These are phyloP conservation scores for Grammothele lineata DNA, from an alignment of 768 basidiomycete species.

Conservation along the genomic window DNA sequence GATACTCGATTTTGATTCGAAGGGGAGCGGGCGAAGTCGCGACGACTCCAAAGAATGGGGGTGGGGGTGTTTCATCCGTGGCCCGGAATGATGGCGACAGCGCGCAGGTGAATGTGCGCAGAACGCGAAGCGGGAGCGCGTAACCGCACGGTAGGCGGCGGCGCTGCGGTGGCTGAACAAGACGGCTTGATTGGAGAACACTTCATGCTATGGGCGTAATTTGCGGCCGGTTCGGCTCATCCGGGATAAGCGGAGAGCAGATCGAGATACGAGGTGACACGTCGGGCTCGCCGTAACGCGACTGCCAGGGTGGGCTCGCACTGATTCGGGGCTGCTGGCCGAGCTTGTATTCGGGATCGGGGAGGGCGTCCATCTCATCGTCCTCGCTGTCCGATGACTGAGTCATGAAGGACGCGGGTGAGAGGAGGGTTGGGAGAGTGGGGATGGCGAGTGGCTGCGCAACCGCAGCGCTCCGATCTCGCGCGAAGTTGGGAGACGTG, in stretches of 20 bases:
- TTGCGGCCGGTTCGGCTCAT: conserved; percentile 6
- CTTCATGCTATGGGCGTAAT: conserved; percentile 12
- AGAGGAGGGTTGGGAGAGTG: conserved; percentile 46
- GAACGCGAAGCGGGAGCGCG: not conserved
- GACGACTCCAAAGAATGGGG: not conserved
- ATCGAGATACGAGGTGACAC: conserved; percentile 9
- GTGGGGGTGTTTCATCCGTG: not conserved
- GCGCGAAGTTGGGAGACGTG: conserved; percentile 57
- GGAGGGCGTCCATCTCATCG: conserved; percentile 20
- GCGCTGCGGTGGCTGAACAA: no score
- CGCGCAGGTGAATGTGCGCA: not conserved
- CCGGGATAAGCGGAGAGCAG: conserved; percentile 9
- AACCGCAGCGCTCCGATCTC: conserved; percentile 26
- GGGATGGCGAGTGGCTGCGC: conserved; percentile 59
- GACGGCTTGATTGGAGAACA: no score
- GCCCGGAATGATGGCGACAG: not conserved
- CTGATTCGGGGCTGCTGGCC: conserved; percentile 6
- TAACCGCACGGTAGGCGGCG: not conserved
- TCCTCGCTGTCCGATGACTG: conserved; percentile 26
- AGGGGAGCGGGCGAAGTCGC: not conserved
- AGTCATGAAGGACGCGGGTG: conserved; percentile 10
- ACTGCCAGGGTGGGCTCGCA: conserved; percentile 12
- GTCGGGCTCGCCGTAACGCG: conserved; percentile 13
- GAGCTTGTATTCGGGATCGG: conserved; percentile 5
- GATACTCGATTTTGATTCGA: not conserved